phyloP scores from a whole-genome alignment of 2,329 filamentous ascomycete genomes.

The Alternaria postmessia region DNA sequence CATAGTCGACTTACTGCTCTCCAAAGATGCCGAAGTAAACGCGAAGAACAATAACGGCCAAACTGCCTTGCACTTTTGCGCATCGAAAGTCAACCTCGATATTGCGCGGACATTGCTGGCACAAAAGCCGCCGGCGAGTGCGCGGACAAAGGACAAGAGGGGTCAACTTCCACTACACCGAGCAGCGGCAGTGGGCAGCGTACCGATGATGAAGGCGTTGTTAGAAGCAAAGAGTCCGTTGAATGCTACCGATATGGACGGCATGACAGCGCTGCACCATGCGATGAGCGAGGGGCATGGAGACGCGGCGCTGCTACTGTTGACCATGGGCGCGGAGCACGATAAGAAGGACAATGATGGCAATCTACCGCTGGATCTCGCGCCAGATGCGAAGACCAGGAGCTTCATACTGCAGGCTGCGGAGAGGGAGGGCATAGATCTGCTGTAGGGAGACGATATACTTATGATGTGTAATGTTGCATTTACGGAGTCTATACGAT shows the following conservation, averaged over 20 bases:
- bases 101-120: constrained; percentile 79
- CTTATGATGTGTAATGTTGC: constrained; percentile 5
- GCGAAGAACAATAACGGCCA: constrained; percentile 75
- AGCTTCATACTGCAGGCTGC: constrained; percentile 80
- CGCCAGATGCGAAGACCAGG: constrained; percentile 84
- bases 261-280: constrained; percentile 90
- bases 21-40: constrained; percentile 75
- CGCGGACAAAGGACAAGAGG: constrained; percentile 81
- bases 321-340: constrained; percentile 85
- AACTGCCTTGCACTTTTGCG: constrained; percentile 90
- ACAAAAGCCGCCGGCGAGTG: constrained; percentile 70
- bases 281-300: constrained; percentile 77
- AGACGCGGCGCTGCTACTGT: constrained; percentile 80
- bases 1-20: constrained; percentile 72
- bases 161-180: constrained; percentile 92
- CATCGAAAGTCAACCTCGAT: constrained; percentile 88
- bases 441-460: constrained; percentile 43
- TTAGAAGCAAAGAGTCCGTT: constrained; percentile 81
- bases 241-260: constrained; percentile 81
- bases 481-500: constrained; percentile 21
- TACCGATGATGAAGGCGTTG: constrained; percentile 84
- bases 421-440: constrained; percentile 83
- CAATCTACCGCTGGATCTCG: constrained; percentile 77
- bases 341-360: constrained; percentile 79
- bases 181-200: constrained; percentile 86